Evolutionary conservation across 129 eudicot species (phyloP), one percentile per base, ranked within the genome.

Genomic region (Lonicera japonica): DNA sequence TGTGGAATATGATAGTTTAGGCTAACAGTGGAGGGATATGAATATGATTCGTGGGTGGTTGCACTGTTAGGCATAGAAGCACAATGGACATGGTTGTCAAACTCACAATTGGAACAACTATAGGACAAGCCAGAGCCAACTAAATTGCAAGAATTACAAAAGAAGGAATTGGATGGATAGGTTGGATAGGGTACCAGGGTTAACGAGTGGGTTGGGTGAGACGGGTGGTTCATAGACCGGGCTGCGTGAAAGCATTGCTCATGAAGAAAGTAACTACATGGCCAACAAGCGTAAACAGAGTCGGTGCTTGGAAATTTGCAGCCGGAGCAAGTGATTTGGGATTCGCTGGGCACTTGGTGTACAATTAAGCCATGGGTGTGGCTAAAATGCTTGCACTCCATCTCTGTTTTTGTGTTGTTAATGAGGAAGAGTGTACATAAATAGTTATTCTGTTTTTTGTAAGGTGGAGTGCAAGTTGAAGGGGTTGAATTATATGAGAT

Each of bases 71-170:
- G 38, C 34, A 24, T 8, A 25, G 54, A 57, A 59, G 87, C 87
- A 59, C 95, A 87, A 54, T 67, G 79, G 64, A 87, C 77, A 48
- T 87, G 95, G 54, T 83, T 81, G 51, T 87, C 95, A 68, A 83
- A 87, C 13, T 87, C 87, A 20, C 88, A 87, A 25, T 66, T 66
- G 1, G 91, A 67, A 60, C 95, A 87, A 25, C 73, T 53, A 56
- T 87, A 83, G 17, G 88, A 70, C 18, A 87, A 70, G 67, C 91
- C 83, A 2, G 66, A 69, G 24, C 91, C 91, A 0, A 54, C 48
- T 14, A 66, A 73, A 24, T 65, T 67, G 68, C 91, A 87, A 0
- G 79, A 56, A 55, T 87, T 69, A 69, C 95, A 83, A 43, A 56
- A 68, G 21, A 87, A 81, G 3, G 91, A 73, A 50, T 68, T 74